These are phyloP conservation scores for Solanum chiquidenum DNA, from an alignment of 257 asterid genomes.

Conservation along the genomic window DNA sequence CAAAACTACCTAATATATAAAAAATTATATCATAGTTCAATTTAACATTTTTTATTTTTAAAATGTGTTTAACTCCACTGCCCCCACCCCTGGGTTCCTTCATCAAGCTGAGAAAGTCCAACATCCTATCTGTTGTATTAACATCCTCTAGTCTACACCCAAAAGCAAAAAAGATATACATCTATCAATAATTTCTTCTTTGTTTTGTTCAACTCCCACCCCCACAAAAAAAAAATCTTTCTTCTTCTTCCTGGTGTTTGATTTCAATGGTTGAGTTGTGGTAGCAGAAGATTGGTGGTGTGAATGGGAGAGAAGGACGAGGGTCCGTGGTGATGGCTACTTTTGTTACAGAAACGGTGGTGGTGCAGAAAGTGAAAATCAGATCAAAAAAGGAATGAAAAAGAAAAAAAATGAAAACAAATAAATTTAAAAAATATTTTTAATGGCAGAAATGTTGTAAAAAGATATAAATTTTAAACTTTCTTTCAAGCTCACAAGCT, in stretches of 20 bases:
- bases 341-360: neutral
- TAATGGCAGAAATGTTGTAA: neutral
- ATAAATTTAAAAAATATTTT: neutral
- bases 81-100: neutral
- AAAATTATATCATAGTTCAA: neutral
- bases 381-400: neutral
- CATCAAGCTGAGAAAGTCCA: neutral
- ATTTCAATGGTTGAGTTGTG: neutral
- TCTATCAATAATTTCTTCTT: neutral
- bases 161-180: neutral
- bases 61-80: neutral
- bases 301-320: neutral
- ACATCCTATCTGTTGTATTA: neutral
- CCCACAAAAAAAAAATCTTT: neutral
- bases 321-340: neutral
- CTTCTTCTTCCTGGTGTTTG: neutral
- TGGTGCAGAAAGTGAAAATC: neutral
- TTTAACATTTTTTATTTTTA: neutral
- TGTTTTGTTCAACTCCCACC: neutral
- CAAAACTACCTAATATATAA: neutral
- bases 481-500: neutral
- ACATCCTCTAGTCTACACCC: neutral
- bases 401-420: neutral
- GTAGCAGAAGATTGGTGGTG: neutral
- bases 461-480: neutral